Evolutionary conservation across 2,329 filamentous ascomycete species (phyloP).

Genomic region (Arthrinium phaeospermum): DNA sequence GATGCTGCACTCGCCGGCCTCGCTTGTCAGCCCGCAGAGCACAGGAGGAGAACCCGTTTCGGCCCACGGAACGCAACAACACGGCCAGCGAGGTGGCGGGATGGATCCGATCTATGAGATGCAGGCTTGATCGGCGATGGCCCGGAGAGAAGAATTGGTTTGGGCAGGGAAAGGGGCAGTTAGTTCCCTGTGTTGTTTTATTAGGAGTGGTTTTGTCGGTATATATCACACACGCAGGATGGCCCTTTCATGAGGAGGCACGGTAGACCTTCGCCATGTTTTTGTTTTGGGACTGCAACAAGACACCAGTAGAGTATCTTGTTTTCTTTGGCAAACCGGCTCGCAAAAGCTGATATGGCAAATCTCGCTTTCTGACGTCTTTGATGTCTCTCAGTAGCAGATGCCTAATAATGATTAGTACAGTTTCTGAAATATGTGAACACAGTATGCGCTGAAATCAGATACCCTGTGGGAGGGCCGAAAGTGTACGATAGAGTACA

Average conservation of each 20-base stretch:
- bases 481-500: slow-evolving; percentile 24
- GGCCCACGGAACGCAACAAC: not conserved
- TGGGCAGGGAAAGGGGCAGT: not conserved
- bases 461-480: too few relatives aligned
- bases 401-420: not conserved
- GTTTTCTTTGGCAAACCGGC: not conserved
- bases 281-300: not conserved
- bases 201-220: not conserved
- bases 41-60: not conserved
- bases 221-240: not conserved
- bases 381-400: not conserved
- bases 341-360: not conserved
- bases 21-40: not conserved
- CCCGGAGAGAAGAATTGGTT: not conserved
- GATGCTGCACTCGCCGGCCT: not conserved
- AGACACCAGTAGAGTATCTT: not conserved
- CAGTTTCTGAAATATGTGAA: not conserved
- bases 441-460: not conserved
- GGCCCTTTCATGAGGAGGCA: not conserved
- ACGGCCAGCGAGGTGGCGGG: not conserved
- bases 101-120: slow-evolving; percentile 5
- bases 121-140: not conserved
- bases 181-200: not conserved
- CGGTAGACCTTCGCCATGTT: not conserved
- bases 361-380: not conserved